Conservation (phyloP, 441 rosid genomes). For the Euphorbia celastroides region DNA sequence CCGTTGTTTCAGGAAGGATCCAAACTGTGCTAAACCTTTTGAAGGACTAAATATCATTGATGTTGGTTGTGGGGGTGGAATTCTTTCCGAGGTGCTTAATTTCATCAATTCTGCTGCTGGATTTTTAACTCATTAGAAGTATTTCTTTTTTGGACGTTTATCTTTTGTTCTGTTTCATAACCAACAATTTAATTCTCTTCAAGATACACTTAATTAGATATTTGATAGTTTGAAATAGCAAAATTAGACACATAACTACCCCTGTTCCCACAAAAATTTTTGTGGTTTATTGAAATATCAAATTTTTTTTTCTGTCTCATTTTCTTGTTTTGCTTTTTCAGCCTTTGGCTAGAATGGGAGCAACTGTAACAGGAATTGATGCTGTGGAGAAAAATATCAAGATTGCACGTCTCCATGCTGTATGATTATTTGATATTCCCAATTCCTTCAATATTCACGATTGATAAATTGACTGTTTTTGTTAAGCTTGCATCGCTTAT, state of each 20-base stretch:
- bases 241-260: not conserved
- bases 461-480: not conserved
- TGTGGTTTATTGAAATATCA: not conserved
- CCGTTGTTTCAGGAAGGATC: conserved; percentile 55
- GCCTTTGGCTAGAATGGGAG: conserved; percentile 98
- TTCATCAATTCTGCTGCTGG: not conserved
- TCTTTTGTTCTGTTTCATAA: not conserved
- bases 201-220: not conserved
- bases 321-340: conserved; percentile 28
- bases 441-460: not conserved
- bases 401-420: conserved; percentile 89
- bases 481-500: not conserved
- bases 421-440: conserved; percentile 34
- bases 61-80: conserved; percentile 95
- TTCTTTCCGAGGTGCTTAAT: conserved; percentile 75
- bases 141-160: not conserved
- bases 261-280: not conserved
- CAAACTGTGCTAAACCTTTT: conserved; percentile 62
- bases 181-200: not conserved
- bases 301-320: not conserved
- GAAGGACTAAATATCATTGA: conserved; percentile 73
- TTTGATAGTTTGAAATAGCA: not conserved
- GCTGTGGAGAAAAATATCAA: conserved; percentile 89
- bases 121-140: not conserved
- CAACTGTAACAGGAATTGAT: conserved; percentile 85